Conservation (phyloP, 1,284 basidiomycete genomes). For the Marasmius sp. region DNA sequence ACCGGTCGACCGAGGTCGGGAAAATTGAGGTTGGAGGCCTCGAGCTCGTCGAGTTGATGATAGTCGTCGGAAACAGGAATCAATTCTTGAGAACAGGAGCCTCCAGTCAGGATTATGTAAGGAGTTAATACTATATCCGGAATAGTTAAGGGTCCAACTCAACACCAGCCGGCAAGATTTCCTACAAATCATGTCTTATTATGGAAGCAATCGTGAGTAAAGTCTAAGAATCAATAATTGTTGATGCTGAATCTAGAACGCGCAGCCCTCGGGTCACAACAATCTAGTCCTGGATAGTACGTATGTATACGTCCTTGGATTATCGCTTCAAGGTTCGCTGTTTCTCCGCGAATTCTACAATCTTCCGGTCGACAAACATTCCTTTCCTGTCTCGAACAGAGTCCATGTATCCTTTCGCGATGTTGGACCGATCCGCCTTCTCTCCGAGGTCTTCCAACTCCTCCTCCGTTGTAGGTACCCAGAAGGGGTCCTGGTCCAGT, state of each 20-base stretch:
- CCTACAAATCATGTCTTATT: not conserved
- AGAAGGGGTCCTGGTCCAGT: slow-evolving; percentile 94
- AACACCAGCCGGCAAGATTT: not conserved
- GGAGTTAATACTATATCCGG: not conserved
- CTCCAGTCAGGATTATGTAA: not conserved
- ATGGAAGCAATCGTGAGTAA: not conserved
- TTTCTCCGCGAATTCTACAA: slow-evolving; percentile 94
- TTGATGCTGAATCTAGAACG: too few relatives aligned
- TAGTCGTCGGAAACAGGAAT: not conserved
- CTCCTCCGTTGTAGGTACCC: slow-evolving; percentile 98
- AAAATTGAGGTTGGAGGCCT: not conserved
- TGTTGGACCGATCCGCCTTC: slow-evolving; percentile 82
- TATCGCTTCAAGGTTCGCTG: slow-evolving; percentile 92
- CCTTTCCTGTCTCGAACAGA: slow-evolving; percentile 89
- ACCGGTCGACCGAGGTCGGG: not conserved
- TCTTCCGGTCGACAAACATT: slow-evolving; percentile 92
- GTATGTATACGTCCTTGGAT: not conserved
- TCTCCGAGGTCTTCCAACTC: slow-evolving; percentile 69
- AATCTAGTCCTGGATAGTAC: not conserved
- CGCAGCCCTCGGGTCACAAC: too few relatives aligned
- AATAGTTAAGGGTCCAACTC: not conserved
- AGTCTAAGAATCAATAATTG: not conserved
- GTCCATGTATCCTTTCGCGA: slow-evolving; percentile 96
- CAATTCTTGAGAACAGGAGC: not conserved
- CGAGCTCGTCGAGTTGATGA: not conserved